Evolutionary conservation across 2,329 filamentous ascomycete species (phyloP), one percentile per base, ranked within the genome.

Genomic region (Trichophyton equinum): DNA sequence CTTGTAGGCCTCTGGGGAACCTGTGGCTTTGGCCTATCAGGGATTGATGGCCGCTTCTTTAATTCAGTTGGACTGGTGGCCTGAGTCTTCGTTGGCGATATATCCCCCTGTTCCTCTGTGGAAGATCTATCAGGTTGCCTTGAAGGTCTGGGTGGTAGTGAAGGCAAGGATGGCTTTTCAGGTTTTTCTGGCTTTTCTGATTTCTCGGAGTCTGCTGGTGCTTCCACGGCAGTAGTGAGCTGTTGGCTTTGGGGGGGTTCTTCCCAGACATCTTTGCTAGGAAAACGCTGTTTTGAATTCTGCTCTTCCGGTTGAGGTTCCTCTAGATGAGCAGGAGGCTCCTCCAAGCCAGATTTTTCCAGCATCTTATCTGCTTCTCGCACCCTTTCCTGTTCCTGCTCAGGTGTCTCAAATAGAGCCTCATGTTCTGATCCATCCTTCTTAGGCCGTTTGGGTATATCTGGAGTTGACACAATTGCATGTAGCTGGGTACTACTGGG

Each of bases 221-320:
- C 70, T 67, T 73, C 79, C 57, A 95, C 85, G 0, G 87, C 91
- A 0, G 91, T 88, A 68, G 91, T 85, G 20, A 95, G 81, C 64
- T 87, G 81, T 61, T 88, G 82, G 68, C 89, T 92, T 67, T 95
- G 90, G 1, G 92, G 92, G 0, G 83, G 85, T 72, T 97, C 92
- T 75, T 97, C 92, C 92, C 92, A 96, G 47, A 96, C 85, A 74
- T 97, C 92, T 60, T 85, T 85, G 71, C 91, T 96, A 0, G 92
- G 92, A 72, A 97, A 97, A 11, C 90, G 84, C 58, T 86, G 85
- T 62, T 84, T 78, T 66, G 81, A 70, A 15, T 77, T 78, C 15
- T 73, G 68, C 46, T 51, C 57, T 20, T 47, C 40, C 9, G 59
- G 36, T 46, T 67, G 67, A 25, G 65, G 64, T 11, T 63, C 64